A percentile compares a stretch with the other conserved stretches of the same genome.
phyloP scores from a whole-genome alignment of 2,329 filamentous ascomycete genomes.

The Calonectria multiphialidica region DNA sequence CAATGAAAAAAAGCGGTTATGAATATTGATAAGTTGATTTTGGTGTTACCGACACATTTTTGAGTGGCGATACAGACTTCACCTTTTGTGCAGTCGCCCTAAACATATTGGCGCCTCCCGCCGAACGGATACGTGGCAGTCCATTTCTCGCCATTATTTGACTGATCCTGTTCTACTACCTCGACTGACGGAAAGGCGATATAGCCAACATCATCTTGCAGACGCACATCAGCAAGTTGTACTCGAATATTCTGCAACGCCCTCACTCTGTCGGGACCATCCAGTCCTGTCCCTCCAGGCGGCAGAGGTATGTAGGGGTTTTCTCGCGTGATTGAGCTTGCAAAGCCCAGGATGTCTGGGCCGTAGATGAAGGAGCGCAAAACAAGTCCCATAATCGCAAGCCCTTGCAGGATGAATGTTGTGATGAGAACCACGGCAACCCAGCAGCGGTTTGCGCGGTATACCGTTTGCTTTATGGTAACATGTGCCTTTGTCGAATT shows the following conservation, averaged over 20 bases:
- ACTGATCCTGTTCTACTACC: too few relatives aligned
- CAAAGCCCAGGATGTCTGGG: conserved; percentile 26
- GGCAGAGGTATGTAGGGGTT: conserved; percentile 14
- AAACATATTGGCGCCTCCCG: too few relatives aligned
- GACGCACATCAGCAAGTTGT: conserved; percentile 17
- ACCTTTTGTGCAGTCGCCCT: too few relatives aligned
- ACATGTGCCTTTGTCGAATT: neutral
- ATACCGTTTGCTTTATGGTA: neutral
- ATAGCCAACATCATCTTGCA: conserved; percentile 6
- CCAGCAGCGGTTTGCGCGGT: conserved; percentile 15
- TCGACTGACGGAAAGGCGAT: conserved; percentile 1
- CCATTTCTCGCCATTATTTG: too few relatives aligned
- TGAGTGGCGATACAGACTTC: too few relatives aligned
- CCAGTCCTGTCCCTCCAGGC: conserved; percentile 11
- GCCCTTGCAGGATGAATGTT: neutral
- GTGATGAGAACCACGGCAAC: conserved; percentile 1
- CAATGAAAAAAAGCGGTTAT: too few relatives aligned
- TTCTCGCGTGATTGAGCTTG: conserved; percentile 25
- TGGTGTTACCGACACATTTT: too few relatives aligned
- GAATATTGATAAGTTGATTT: too few relatives aligned
- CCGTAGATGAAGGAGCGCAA: conserved; percentile 10
- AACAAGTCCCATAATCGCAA: conserved; percentile 8
- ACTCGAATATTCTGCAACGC: conserved; percentile 1
- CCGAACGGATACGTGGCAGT: too few relatives aligned
- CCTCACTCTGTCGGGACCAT: conserved; percentile 21